Evolutionary conservation across 768 basidiomycete species (phyloP).

Genomic region (Butyriboletus loyo): DNA sequence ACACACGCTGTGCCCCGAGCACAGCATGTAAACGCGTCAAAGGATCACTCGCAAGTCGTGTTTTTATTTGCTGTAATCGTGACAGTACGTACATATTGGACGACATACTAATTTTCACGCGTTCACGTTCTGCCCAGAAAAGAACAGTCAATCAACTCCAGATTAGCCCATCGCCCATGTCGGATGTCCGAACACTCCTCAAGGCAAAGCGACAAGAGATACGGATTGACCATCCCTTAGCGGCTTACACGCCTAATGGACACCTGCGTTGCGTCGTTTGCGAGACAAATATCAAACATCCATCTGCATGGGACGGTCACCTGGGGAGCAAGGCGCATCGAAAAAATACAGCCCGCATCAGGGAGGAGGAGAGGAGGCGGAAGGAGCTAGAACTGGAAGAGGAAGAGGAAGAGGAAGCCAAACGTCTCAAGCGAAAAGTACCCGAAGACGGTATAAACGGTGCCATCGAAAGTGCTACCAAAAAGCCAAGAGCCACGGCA

Average conservation of each 20-base stretch:
- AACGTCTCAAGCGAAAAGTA: constrained; percentile 34
- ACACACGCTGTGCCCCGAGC: no score
- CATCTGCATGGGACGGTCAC: constrained; percentile 86
- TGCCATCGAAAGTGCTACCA: constrained; percentile 24
- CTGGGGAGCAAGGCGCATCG: constrained; percentile 79
- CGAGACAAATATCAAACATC: constrained; percentile 61
- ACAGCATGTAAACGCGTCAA: no score
- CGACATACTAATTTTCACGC: no score
- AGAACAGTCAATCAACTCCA: not conserved
- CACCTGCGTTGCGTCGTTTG: constrained; percentile 72
- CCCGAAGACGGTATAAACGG: constrained; percentile 25
- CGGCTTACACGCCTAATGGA: constrained; percentile 61
- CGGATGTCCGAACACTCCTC: constrained; percentile 79
- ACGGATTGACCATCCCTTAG: constrained; percentile 69
- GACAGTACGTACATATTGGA: no score
- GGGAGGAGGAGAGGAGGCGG: constrained; percentile 49
- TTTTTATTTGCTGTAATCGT: no score
- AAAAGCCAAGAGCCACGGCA: constrained; percentile 29
- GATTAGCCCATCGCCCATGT: constrained; percentile 45
- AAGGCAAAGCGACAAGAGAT: constrained; percentile 80
- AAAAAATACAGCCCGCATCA: constrained; percentile 56
- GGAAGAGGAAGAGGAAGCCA: constrained; percentile 34
- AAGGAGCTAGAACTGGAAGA: constrained; percentile 32
- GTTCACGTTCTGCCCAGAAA: not conserved
- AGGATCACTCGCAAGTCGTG: no score